phyloP scores from a whole-genome alignment of 108 stramenopile genomes.

The Cyclotella cryptica region DNA sequence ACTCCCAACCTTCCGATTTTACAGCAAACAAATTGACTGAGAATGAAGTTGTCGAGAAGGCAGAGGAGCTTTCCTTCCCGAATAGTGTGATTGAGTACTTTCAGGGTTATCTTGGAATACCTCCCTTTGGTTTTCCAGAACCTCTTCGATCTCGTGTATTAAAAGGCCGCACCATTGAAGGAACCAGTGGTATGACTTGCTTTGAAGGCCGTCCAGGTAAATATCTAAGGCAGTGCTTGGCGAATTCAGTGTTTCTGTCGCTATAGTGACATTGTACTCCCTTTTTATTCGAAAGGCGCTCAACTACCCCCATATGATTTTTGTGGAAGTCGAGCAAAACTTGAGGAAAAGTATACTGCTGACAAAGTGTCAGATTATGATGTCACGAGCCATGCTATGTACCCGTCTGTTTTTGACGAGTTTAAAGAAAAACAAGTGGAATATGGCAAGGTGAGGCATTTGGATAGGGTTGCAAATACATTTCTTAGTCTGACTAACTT shows the following conservation, averaged over 20 bases:
- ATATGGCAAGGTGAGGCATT: slow-evolving; percentile 64
- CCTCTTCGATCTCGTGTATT: slow-evolving; percentile 58
- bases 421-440: slow-evolving; percentile 70
- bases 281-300: slow-evolving; percentile 61
- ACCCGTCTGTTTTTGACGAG: slow-evolving; percentile 93
- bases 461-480: not conserved
- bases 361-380: slow-evolving; percentile 79
- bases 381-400: slow-evolving; percentile 92
- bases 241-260: not conserved
- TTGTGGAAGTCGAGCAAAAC: slow-evolving; percentile 56
- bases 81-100: slow-evolving; percentile 95
- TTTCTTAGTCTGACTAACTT: not conserved
- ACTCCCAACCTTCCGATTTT: not conserved
- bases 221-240: not conserved
- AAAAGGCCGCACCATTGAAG: slow-evolving; percentile 59
- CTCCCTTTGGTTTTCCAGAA: slow-evolving; percentile 97
- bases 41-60: slow-evolving; percentile 88
- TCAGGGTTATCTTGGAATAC: slow-evolving; percentile 91
- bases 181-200: slow-evolving; percentile 74
- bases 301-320: slow-evolving; percentile 89
- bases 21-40: slow-evolving; percentile 88
- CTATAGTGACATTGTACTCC: not conserved
- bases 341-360: slow-evolving; percentile 83
- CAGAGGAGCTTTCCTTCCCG: slow-evolving; percentile 91
- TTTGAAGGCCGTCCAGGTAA: slow-evolving; percentile 90